Conservation (phyloP, 805 yeast species). For the Candida nitratophila region DNA sequence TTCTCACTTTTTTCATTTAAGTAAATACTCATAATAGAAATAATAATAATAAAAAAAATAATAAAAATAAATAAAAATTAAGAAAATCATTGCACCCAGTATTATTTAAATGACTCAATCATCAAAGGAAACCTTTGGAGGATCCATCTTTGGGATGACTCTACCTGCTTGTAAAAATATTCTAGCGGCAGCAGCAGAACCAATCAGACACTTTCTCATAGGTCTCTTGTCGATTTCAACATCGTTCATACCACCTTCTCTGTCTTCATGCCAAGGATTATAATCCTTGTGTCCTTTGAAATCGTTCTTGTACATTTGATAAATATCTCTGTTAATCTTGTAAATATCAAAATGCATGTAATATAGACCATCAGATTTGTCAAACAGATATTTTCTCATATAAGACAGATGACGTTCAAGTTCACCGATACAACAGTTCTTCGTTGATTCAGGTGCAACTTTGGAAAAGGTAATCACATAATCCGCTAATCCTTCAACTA, state of each 20-base stretch:
- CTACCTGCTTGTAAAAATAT: slow-evolving; percentile 64
- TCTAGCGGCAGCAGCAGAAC: slow-evolving; percentile 61
- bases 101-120: no score
- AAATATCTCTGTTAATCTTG: slow-evolving; percentile 41
- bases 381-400: slow-evolving; percentile 50
- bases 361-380: slow-evolving; percentile 53
- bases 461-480: slow-evolving; percentile 44
- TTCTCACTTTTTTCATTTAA: no score
- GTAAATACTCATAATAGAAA: background rate
- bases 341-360: slow-evolving; percentile 54
- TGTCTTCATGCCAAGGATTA: slow-evolving; percentile 46
- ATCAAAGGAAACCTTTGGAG: slow-evolving; percentile 2
- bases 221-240: slow-evolving; percentile 23
- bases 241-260: slow-evolving; percentile 34
- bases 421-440: slow-evolving; percentile 30
- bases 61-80: no score
- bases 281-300: slow-evolving; percentile 50
- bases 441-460: slow-evolving; percentile 27
- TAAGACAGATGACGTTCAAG: slow-evolving; percentile 47
- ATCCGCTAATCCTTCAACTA: slow-evolving; percentile 64
- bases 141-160: slow-evolving; percentile 33
- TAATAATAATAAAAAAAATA: no score
- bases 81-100: no score
- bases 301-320: slow-evolving; percentile 41
- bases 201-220: slow-evolving; percentile 41